A percentile compares a stretch with the other conserved stretches of the same genome.
phyloP scores from a whole-genome alignment of 164 flowering plant genomes.

The Malania oleifera region DNA sequence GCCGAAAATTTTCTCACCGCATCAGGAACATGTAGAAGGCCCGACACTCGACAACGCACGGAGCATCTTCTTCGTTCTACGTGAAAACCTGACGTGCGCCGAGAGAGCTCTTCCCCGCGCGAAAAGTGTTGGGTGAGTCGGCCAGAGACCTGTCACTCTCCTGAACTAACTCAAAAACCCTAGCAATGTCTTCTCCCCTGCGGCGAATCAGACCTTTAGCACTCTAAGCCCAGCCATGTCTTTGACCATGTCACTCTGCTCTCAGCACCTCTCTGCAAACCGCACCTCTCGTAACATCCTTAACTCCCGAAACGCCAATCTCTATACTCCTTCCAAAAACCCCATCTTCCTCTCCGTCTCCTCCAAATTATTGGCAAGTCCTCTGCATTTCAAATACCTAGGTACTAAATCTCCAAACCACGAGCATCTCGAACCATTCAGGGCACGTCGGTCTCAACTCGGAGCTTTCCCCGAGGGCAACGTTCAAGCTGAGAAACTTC shows the following conservation, averaged over 20 bases:
- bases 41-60: no score
- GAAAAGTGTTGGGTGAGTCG: not conserved
- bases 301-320: conserved; percentile 6
- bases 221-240: not conserved
- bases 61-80: not conserved
- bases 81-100: conserved; percentile 1
- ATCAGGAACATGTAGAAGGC: no score
- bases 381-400: not conserved
- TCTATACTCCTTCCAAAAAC: conserved; percentile 3
- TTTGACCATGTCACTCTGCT: conserved; percentile 23
- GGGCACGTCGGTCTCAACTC: conserved; percentile 5
- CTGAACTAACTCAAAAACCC: not conserved
- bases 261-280: conserved; percentile 16
- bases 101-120: not conserved
- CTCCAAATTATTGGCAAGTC: not conserved
- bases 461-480: conserved; percentile 19
- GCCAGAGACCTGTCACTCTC: not conserved
- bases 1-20: no score
- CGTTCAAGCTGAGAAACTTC: conserved; percentile 1
- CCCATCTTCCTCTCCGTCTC: conserved; percentile 8
- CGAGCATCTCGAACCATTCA: not conserved
- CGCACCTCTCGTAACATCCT: conserved; percentile 12
- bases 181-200: conserved; percentile 8
- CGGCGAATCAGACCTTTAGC: conserved; percentile 3
- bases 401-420: not conserved